Percentiles rank a stretch among this genome's conserved stretches.
Evolutionary conservation across 2,329 filamentous ascomycete genomes (phyloP).

Genomic region (Colletotrichum plurivorum): DNA sequence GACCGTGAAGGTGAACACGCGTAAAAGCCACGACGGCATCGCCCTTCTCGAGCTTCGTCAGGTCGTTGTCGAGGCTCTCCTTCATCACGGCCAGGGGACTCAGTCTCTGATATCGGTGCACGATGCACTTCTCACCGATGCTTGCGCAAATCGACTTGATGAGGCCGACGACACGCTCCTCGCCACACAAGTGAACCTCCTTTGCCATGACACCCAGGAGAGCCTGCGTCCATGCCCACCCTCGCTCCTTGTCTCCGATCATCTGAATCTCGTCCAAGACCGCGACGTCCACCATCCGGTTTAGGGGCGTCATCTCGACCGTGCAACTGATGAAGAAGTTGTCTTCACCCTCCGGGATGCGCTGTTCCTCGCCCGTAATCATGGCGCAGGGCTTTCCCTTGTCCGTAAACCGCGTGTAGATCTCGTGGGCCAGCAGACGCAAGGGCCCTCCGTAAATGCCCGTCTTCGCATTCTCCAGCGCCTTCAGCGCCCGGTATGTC

Average conservation of each 20-base stretch:
- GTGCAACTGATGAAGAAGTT: constrained; percentile 85
- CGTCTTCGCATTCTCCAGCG: constrained; percentile 79
- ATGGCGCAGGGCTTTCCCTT: constrained; percentile 84
- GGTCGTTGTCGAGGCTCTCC: constrained; percentile 73
- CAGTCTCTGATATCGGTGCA: constrained; percentile 88
- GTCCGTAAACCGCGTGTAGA: constrained; percentile 88
- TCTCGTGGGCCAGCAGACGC: constrained; percentile 90
- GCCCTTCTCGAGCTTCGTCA: constrained; percentile 83
- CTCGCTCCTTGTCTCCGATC: constrained; percentile 84
- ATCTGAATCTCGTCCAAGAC: constrained; percentile 99
- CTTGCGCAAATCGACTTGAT: constrained; percentile 83
- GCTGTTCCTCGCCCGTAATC: constrained; percentile 91
- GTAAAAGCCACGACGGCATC: constrained; percentile 93
- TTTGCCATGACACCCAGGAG: constrained; percentile 88
- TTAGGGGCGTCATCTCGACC: constrained; percentile 85
- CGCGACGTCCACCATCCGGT: constrained; percentile 80
- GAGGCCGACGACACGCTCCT: constrained; percentile 84
- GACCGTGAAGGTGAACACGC: constrained; percentile 82
- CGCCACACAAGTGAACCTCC: constrained; percentile 94
- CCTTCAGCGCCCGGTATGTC: constrained; percentile 93
- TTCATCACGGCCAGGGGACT: constrained; percentile 80
- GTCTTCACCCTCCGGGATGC: constrained; percentile 72
- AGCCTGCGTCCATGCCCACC: constrained; percentile 95
- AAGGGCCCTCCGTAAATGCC: constrained; percentile 95
- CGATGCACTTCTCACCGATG: constrained; percentile 84